Conservation (phyloP, 2,329 filamentous ascomycete species). For the Metarhizium guizhouense region DNA sequence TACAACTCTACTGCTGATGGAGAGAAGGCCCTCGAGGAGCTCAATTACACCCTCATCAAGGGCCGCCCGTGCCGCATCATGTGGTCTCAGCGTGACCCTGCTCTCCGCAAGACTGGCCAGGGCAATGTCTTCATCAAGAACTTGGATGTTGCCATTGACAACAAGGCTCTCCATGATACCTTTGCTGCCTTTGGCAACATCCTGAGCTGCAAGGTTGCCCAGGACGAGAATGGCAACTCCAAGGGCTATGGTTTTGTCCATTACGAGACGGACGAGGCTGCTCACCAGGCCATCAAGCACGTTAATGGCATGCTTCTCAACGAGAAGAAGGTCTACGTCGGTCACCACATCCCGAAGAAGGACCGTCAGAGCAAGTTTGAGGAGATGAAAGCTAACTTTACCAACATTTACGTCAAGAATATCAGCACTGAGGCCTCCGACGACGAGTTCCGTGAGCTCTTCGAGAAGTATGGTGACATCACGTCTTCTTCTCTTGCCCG, state of each 20-base stretch:
- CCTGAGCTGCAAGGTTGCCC: conserved; percentile 97
- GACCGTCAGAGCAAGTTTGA: conserved; percentile 99
- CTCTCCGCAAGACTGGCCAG: conserved; percentile 97
- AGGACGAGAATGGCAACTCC: conserved; percentile 93
- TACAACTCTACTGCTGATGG: conserved; percentile 97
- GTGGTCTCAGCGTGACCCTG: conserved; percentile 99
- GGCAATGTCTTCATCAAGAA: conserved; percentile 99
- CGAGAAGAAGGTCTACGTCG: conserved; percentile 99
- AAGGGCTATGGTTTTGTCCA: conserved; percentile 99
- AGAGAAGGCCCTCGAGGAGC: conserved; percentile 96
- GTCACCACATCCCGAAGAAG: conserved; percentile 99
- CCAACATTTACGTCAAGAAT: conserved; percentile 99
- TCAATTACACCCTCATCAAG: conserved; percentile 99
- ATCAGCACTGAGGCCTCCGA: conserved; percentile 76
- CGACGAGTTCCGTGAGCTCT: conserved; percentile 88
- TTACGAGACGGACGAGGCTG: conserved; percentile 98
- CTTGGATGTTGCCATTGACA: conserved; percentile 95
- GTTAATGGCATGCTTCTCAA: conserved; percentile 99
- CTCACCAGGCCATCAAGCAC: conserved; percentile 95
- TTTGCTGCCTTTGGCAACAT: conserved; percentile 99
- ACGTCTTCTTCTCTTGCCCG: conserved; percentile 92
- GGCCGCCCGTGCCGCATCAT: conserved; percentile 98
- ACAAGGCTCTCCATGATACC: conserved; percentile 99
- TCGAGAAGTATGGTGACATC: conserved; percentile 87
- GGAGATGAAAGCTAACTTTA: conserved; percentile 99